phyloP scores from a whole-genome alignment of 345 rosid genomes.

The Toxicodendron radicans region DNA sequence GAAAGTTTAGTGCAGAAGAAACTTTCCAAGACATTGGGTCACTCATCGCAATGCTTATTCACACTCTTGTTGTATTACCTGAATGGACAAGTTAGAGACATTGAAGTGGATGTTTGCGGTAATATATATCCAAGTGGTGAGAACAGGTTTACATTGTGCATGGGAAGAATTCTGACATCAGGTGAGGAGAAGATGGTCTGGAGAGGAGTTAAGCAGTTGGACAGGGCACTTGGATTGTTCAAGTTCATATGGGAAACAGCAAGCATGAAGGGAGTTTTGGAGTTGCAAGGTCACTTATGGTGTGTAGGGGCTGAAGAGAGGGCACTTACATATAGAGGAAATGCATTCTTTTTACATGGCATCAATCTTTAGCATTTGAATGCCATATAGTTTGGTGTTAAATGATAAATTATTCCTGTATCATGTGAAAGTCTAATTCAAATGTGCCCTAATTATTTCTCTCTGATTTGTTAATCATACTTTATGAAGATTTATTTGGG shows the following conservation, averaged over 20 bases:
- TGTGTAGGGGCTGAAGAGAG: constrained; percentile 36
- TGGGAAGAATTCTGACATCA: constrained; percentile 73
- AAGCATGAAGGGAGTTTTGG: constrained; percentile 47
- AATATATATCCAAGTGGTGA: constrained; percentile 39
- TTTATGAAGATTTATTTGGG: too few relatives aligned
- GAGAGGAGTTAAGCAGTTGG: constrained; percentile 72
- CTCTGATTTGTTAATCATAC: too few relatives aligned
- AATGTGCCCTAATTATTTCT: too few relatives aligned
- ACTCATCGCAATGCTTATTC: constrained; percentile 53
- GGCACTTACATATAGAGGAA: too few relatives aligned
- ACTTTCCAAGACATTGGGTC: constrained; percentile 62
- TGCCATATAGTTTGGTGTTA: too few relatives aligned
- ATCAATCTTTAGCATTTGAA: too few relatives aligned
- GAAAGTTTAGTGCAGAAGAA: constrained; percentile 58
- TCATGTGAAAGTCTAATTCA: too few relatives aligned
- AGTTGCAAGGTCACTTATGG: constrained; percentile 50
- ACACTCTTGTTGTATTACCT: constrained; percentile 70
- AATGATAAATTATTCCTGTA: too few relatives aligned
- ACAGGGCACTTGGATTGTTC: constrained; percentile 59
- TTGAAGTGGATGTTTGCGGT: constrained; percentile 71
- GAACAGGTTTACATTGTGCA: constrained; percentile 34
- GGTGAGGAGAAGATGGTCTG: constrained; percentile 49
- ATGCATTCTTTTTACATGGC: too few relatives aligned
- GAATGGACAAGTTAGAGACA: constrained; percentile 58
- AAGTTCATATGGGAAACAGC: constrained; percentile 78